These are phyloP conservation scores for Aspergillus costaricaensis DNA, from an alignment of 2,329 filamentous ascomycete genomes.

Conservation along the genomic window DNA sequence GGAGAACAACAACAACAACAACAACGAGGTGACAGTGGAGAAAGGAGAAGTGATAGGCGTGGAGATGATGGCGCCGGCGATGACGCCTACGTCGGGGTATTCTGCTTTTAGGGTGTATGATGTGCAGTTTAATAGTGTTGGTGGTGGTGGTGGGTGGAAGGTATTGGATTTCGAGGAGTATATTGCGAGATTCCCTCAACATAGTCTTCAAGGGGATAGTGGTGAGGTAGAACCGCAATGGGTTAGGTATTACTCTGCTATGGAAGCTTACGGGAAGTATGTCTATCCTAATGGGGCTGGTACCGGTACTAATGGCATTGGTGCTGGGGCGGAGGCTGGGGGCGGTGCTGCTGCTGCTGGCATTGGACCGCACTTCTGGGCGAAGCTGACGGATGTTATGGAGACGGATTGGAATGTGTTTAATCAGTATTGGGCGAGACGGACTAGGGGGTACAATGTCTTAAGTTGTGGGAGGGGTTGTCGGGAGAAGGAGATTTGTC, in stretches of 20 bases:
- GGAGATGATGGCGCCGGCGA: constrained; percentile 58
- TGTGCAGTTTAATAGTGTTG: constrained; percentile 36
- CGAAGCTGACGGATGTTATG: constrained; percentile 56
- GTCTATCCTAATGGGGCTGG: no score
- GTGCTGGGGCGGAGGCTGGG: no score
- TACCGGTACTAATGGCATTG: no score
- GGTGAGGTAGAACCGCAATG: no score
- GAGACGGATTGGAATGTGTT: constrained; percentile 49
- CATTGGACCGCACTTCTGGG: constrained; percentile 52
- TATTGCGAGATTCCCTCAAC: not conserved
- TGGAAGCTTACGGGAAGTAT: no score
- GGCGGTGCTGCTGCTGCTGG: not conserved
- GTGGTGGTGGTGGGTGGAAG: constrained; percentile 34
- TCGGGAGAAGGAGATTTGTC: constrained; percentile 51
- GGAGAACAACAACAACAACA: no score
- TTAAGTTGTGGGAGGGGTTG: constrained; percentile 49
- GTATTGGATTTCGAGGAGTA: not conserved
- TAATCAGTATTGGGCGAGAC: constrained; percentile 50
- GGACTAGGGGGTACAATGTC: constrained; percentile 50
- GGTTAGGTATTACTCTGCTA: no score
- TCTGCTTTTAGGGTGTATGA: constrained; percentile 62
- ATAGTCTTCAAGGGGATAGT: no score
- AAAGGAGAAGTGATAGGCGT: constrained; percentile 20
- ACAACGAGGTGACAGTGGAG: not conserved
- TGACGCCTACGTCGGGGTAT: constrained; percentile 58